phyloP scores from a whole-genome alignment of 169 alveolate species.

The Babesia caballi region DNA sequence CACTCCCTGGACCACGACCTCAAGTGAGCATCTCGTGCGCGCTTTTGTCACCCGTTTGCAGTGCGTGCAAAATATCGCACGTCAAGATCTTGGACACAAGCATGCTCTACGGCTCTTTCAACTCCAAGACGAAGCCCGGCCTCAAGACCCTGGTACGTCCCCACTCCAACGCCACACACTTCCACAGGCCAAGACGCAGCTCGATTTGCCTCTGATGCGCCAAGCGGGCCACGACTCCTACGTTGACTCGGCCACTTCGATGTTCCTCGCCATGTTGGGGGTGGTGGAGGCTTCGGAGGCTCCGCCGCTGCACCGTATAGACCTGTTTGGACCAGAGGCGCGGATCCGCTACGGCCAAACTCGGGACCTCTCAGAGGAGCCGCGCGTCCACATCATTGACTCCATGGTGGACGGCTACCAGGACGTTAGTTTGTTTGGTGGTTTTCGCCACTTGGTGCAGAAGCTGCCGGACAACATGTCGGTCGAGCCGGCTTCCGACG shows the following conservation, averaged over 20 bases:
- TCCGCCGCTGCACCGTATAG: background rate
- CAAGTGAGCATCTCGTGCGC: too few relatives aligned
- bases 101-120: slow-evolving; percentile 18
- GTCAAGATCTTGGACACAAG: slow-evolving; percentile 59
- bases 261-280: slow-evolving; percentile 65
- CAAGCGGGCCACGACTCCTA: slow-evolving; percentile 66
- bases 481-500: background rate
- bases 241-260: slow-evolving; percentile 58
- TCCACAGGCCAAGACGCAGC: slow-evolving; percentile 45
- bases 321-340: slow-evolving; percentile 6
- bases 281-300: slow-evolving; percentile 5
- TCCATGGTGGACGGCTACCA: slow-evolving; percentile 5
- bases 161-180: too few relatives aligned
- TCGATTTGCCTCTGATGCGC: slow-evolving; percentile 51
- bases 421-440: background rate
- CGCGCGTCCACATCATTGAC: background rate
- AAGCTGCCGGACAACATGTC: background rate
- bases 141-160: slow-evolving; percentile 10
- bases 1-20: slow-evolving; percentile 67
- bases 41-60: too few relatives aligned
- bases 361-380: too few relatives aligned
- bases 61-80: slow-evolving; percentile 58
- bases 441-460: background rate
- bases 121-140: slow-evolving; percentile 28
- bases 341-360: too few relatives aligned